These are phyloP conservation scores for Hordeum pubiflorum DNA, from an alignment of 202 grass and related monocot genomes.

Conservation along the genomic window DNA sequence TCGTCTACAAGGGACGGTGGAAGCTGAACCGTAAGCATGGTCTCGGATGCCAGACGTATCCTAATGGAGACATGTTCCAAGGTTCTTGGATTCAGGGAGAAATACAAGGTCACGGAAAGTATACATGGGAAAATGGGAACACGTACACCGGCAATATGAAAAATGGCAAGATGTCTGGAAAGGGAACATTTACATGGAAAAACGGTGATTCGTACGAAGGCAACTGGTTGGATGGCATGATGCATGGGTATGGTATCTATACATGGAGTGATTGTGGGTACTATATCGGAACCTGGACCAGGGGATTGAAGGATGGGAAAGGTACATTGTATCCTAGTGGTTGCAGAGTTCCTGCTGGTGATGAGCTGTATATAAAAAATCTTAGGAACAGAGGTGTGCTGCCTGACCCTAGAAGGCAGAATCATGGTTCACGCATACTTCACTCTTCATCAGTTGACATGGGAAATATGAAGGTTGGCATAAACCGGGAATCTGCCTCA, in stretches of 20 bases:
- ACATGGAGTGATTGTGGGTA: slow-evolving; percentile 75
- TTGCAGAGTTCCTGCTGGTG: slow-evolving; percentile 62
- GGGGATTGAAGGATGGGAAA: slow-evolving; percentile 95
- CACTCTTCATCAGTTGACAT: slow-evolving; percentile 87
- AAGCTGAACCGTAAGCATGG: slow-evolving; percentile 93
- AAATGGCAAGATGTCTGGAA: slow-evolving; percentile 77
- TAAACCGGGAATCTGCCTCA: slow-evolving; percentile 28
- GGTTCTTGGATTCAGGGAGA: slow-evolving; percentile 94
- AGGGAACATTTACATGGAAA: slow-evolving; percentile 88
- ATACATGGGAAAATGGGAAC: slow-evolving; percentile 76
- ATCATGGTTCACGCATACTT: slow-evolving; percentile 71
- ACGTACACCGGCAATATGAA: slow-evolving; percentile 84
- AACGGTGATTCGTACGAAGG: slow-evolving; percentile 93
- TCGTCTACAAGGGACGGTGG: slow-evolving; percentile 78
- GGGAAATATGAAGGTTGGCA: slow-evolving; percentile 75
- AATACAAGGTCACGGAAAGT: slow-evolving; percentile 85
- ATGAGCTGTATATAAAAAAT: slow-evolving; percentile 69
- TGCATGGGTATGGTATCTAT: slow-evolving; percentile 94
- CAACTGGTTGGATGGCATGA: slow-evolving; percentile 86
- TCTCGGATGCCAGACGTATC: slow-evolving; percentile 69
- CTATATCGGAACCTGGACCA: slow-evolving; percentile 94
- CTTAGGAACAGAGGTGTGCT: slow-evolving; percentile 74
- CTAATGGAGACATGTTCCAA: slow-evolving; percentile 80
- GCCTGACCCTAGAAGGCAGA: slow-evolving; percentile 75
- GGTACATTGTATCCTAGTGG: slow-evolving; percentile 86